Conservation (phyloP, 2,329 filamentous ascomycete species). For the Bertia moriformis region DNA sequence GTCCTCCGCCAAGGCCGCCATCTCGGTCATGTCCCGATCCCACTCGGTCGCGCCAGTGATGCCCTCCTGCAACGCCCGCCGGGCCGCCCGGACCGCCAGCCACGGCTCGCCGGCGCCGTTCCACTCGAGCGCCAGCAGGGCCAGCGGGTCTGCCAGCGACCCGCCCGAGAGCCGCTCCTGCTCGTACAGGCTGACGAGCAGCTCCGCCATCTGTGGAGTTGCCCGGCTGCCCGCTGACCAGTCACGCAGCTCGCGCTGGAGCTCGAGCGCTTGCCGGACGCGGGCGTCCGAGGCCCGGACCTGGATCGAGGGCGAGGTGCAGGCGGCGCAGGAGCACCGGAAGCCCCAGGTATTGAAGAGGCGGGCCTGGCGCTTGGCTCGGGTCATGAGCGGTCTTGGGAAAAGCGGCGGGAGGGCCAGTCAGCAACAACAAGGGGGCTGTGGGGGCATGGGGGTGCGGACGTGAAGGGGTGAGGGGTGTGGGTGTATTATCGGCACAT, state of each 20-base stretch:
- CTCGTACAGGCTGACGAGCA: constrained; percentile 21
- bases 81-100: constrained; percentile 20
- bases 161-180: constrained; percentile 22
- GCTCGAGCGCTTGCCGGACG: constrained; percentile 16
- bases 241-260: constrained; percentile 15
- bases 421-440: no score
- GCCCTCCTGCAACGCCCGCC: constrained; percentile 19
- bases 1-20: no score
- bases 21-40: no score
- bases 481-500: not conserved
- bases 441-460: constrained; percentile 8
- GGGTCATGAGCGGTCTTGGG: no score
- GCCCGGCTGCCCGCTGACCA: constrained; percentile 13
- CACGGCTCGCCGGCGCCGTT: constrained; percentile 22
- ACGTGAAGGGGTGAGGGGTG: constrained; percentile 12
- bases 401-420: no score
- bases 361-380: constrained; percentile 13
- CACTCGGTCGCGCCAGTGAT: constrained; percentile 13
- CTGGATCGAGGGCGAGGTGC: constrained; percentile 13
- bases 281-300: constrained; percentile 19
- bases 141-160: constrained; percentile 18
- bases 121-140: constrained; percentile 20
- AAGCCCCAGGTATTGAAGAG: constrained; percentile 22
- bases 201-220: constrained; percentile 20
- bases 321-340: constrained; percentile 21